Percentiles rank a stretch among this genome's conserved stretches.
Evolutionary conservation across 1,284 basidiomycete genomes (phyloP).

Genomic region (Marasmius oreades): DNA sequence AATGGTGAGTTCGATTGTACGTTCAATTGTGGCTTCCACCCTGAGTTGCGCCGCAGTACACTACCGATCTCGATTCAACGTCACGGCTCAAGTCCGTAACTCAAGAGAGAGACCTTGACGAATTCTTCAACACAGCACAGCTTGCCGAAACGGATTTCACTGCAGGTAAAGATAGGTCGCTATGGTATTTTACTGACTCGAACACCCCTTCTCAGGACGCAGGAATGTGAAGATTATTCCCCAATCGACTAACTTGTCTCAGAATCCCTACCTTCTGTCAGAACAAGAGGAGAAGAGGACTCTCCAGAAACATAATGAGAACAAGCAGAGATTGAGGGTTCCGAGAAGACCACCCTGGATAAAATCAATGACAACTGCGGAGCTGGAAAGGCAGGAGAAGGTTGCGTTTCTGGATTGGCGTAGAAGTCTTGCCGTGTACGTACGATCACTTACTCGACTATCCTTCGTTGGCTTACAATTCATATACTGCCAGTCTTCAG

Average conservation of each 20-base stretch:
- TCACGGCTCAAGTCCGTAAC: slow-evolving; percentile 88
- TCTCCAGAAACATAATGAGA: slow-evolving; percentile 67
- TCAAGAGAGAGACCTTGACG: slow-evolving; percentile 94
- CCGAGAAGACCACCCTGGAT: slow-evolving; percentile 88
- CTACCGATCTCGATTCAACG: slow-evolving; percentile 68
- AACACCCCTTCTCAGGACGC: slow-evolving; percentile 55
- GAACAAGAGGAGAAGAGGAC: slow-evolving; percentile 82
- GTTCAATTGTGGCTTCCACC: not conserved
- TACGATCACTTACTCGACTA: slow-evolving; percentile 6
- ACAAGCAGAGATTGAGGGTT: slow-evolving; percentile 73
- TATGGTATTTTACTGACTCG: slow-evolving; percentile 7
- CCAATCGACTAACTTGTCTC: slow-evolving; percentile 50
- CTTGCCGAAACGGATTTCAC: slow-evolving; percentile 96
- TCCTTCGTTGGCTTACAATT: slow-evolving; percentile 7
- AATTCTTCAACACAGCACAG: slow-evolving; percentile 94
- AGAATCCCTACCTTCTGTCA: slow-evolving; percentile 88
- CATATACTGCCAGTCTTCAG: slow-evolving; percentile 54
- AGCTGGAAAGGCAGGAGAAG: slow-evolving; percentile 86
- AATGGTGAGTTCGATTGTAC: slow-evolving; percentile 50
- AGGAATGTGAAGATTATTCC: slow-evolving; percentile 91
- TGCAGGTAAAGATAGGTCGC: slow-evolving; percentile 57
- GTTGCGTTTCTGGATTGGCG: slow-evolving; percentile 90
- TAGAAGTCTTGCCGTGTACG: slow-evolving; percentile 81
- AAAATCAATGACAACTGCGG: slow-evolving; percentile 67
- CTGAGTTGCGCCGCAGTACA: slow-evolving; percentile 52